Conservation (phyloP, 306 rosid species). For the Cucurbita maxima region DNA sequence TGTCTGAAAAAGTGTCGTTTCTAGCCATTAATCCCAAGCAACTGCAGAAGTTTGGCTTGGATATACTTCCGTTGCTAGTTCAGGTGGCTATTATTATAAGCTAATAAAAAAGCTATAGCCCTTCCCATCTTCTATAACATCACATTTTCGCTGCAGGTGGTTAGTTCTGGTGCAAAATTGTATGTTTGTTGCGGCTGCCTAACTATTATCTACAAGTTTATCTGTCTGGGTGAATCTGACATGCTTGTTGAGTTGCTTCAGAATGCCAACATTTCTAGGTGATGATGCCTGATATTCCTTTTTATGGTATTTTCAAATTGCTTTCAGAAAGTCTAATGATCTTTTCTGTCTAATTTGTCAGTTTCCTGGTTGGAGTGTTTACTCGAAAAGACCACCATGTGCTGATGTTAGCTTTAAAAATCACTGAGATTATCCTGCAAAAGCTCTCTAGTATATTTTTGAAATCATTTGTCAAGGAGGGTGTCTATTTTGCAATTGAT, state of each 20-base stretch:
- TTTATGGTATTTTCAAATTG: conserved; percentile 6
- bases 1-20: conserved; percentile 44
- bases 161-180: conserved; percentile 84
- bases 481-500: conserved; percentile 77
- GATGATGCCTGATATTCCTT: conserved; percentile 12
- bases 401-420: conserved; percentile 56
- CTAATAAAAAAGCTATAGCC: neutral
- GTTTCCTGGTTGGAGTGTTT: conserved; percentile 86
- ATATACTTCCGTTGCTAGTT: conserved; percentile 67
- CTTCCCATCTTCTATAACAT: conserved; percentile 5
- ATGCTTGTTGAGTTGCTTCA: conserved; percentile 59
- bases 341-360: conserved; percentile 28
- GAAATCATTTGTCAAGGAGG: conserved; percentile 75
- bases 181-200: conserved; percentile 81
- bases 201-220: conserved; percentile 56
- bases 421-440: conserved; percentile 66
- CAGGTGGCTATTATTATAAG: conserved; percentile 41
- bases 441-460: conserved; percentile 56
- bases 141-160: conserved; percentile 39
- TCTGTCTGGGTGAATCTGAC: conserved; percentile 58
- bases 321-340: conserved; percentile 16
- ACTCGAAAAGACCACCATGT: conserved; percentile 89
- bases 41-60: conserved; percentile 60
- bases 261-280: conserved; percentile 80
- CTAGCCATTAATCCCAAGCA: conserved; percentile 41